Conservation (phyloP, 148 eudicot species). For the Chenopodium suecicum region DNA sequence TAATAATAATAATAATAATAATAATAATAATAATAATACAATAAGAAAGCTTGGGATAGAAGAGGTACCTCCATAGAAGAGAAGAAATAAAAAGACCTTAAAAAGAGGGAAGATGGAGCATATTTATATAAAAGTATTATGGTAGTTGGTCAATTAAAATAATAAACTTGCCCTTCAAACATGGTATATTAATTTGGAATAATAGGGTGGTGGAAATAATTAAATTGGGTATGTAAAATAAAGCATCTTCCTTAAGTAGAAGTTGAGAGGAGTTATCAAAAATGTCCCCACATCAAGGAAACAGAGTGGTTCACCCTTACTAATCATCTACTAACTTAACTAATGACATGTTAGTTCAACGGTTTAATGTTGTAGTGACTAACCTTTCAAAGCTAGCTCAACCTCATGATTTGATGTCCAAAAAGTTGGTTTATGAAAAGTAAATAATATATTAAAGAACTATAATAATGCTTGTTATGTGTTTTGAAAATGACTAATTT, state of each 20-base stretch:
- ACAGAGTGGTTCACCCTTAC: slow-evolving; percentile 30
- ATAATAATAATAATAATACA: too few species aligned
- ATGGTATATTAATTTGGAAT: background rate
- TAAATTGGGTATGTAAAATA: background rate
- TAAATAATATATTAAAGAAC: too few species aligned
- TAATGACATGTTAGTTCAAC: slow-evolving; percentile 35
- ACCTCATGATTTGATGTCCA: background rate
- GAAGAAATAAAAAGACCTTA: background rate
- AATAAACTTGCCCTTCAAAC: background rate
- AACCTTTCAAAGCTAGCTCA: background rate
- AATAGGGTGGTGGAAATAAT: slow-evolving; percentile 12
- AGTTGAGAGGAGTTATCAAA: slow-evolving; percentile 5
- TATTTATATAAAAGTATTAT: background rate
- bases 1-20: too few species aligned
- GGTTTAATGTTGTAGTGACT: slow-evolving; percentile 7
- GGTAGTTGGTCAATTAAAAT: background rate
- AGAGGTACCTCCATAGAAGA: slow-evolving; percentile 26
- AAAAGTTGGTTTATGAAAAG: too few species aligned
- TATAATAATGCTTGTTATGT: too few species aligned
- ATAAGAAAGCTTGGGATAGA: background rate
- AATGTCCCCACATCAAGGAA: slow-evolving; percentile 19
- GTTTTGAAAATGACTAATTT: too few species aligned
- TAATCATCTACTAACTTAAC: slow-evolving; percentile 31
- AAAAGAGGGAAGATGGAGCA: background rate
- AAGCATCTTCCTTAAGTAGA: slow-evolving; percentile 16